Conservation (phyloP, 192 early-diverging fungal genomes). For the Haplosporangium gracile region DNA sequence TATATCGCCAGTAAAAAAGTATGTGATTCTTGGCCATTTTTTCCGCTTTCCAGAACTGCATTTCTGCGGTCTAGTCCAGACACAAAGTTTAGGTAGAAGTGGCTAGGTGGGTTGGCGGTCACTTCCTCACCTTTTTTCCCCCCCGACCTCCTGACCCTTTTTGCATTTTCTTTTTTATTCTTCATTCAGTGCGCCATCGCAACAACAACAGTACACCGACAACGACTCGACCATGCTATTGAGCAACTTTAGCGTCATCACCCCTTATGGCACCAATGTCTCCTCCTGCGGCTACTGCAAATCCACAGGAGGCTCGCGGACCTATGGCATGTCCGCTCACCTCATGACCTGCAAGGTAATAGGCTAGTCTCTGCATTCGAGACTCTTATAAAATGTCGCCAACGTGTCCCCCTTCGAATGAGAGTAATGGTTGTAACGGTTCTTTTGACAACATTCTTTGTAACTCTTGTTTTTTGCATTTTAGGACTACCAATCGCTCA, state of each 20-base stretch:
- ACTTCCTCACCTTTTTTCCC: no score
- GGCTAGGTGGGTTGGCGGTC: no score
- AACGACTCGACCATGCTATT: slow-evolving; percentile 19
- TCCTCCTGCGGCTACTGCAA: slow-evolving; percentile 81
- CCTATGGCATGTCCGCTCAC: slow-evolving; percentile 75
- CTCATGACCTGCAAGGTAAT: slow-evolving; percentile 60
- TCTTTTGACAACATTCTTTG: background rate
- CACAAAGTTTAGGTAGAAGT: no score
- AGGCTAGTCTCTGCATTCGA: background rate
- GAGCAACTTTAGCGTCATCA: slow-evolving; percentile 40
- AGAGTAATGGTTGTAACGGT: background rate
- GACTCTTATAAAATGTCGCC: background rate
- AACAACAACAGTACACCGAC: background rate
- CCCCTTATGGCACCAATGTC: slow-evolving; percentile 38
- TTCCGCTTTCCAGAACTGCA: no score
- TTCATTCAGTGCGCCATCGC: background rate
- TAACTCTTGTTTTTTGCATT: background rate
- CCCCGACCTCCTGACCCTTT: background rate
- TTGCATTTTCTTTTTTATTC: background rate
- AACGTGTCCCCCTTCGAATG: background rate
- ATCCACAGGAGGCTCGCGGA: slow-evolving; percentile 59
- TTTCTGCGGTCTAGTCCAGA: no score
- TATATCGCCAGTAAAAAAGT: no score
- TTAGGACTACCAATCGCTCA: slow-evolving; percentile 74
- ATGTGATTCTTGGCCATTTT: no score